Base-by-base conservation (phyloP, 371 early-diverging fungal species). In the Mortierella sp. region DNA sequence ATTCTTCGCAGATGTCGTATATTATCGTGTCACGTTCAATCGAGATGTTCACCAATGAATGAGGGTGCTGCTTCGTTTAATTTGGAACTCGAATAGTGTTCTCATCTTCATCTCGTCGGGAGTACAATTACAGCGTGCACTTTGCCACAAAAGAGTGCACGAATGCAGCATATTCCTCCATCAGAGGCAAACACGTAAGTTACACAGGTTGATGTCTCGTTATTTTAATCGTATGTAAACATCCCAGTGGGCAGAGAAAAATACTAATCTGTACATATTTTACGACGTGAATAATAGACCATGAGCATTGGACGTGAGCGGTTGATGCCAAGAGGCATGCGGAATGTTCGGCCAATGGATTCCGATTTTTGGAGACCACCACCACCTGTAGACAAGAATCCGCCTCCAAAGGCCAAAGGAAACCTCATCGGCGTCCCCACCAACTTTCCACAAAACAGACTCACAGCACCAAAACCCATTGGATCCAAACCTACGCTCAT, bases 351-450 rank as follows among this genome's bases (percentile, higher is more conserved):
- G 7, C 19, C 26, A 2, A 31, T n/a, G 14, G 40, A 48, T 1
- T 66, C 55, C 4, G 74, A 74, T 22, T 79, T 74, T 22, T 79
- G 69, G 70, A 29, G 22, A 16, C 67, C 58, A 19, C 58, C 69
- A 10, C 39, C 67, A 7, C 66, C 53, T 31, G 31, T 45, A 9
- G n/a, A n/a, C n/a, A 58, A 58, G 58, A 53, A 53, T 13, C 58
- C 58, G 4, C 71, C 48, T 4, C 61, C 66, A 40, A 76, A 71
- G 37, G 58, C 68, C 26, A 79, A 64, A 55, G 79, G 79, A 2
- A 79, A 68, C 43, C 29, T 68, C 39, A 79, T 79, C n/a, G 79
- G 66, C 14, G 72, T 79, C 9, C 79, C 79, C 4, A 71, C 68
- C 7, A 79, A 79, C 34, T 58, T 37, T 14, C 34, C 58, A 6